Evolutionary conservation across 805 yeast species (phyloP).

Genomic region (Candida anglica): DNA sequence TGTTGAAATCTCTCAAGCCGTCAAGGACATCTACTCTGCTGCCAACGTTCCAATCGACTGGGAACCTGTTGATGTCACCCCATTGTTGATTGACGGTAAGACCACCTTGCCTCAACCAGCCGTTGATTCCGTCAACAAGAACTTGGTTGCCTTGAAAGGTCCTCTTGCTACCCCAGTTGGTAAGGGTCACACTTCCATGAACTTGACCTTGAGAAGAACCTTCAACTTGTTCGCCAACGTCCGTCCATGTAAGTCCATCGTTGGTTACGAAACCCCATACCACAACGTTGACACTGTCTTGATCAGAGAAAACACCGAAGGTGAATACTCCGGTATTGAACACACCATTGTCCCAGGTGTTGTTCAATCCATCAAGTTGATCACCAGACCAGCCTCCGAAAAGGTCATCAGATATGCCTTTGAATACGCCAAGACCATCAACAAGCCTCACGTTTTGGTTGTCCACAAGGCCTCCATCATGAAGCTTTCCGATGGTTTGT

Average conservation of each 20-base stretch:
- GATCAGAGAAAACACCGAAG: slow-evolving; percentile 99
- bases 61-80: slow-evolving; percentile 97
- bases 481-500: slow-evolving; percentile 97
- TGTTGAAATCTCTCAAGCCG: slow-evolving; percentile 90
- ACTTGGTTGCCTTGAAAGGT: slow-evolving; percentile 95
- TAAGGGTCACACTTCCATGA: slow-evolving; percentile 96
- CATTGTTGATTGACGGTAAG: slow-evolving; percentile 84
- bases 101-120: slow-evolving; percentile 92
- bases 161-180: slow-evolving; percentile 99
- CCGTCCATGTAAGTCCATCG: slow-evolving; percentile 92
- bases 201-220: slow-evolving; percentile 95
- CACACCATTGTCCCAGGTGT: slow-evolving; percentile 98
- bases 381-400: slow-evolving; percentile 94
- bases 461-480: slow-evolving; percentile 98
- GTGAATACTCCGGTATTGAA: slow-evolving; percentile 99
- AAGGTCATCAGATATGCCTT: slow-evolving; percentile 96
- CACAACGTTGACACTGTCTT: slow-evolving; percentile 88
- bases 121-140: slow-evolving; percentile 86
- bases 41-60: slow-evolving; percentile 95
- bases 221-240: slow-evolving; percentile 95
- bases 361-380: slow-evolving; percentile 94
- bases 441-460: slow-evolving; percentile 84
- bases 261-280: slow-evolving; percentile 91
- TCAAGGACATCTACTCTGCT: slow-evolving; percentile 87
- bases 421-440: slow-evolving; percentile 88